Percentiles rank a stretch among this genome's conserved stretches.
Conservation (phyloP, 495 filamentous ascomycete species). For the Podospora appendiculata region DNA sequence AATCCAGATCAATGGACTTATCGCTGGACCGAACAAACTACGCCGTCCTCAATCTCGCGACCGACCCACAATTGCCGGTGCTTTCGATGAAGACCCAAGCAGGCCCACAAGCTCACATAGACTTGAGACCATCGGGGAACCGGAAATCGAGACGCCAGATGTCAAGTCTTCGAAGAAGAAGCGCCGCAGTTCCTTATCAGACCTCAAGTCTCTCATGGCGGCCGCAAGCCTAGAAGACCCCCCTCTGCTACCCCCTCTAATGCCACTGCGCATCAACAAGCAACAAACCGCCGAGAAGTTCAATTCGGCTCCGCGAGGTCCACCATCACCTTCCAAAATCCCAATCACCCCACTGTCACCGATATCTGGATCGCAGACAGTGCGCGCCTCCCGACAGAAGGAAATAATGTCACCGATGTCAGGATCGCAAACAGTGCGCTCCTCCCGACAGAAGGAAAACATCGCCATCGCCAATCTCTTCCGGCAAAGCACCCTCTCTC, state of each 20-base stretch:
- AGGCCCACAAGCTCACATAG: conserved; percentile 40
- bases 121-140: conserved; percentile 43
- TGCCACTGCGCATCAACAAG: conserved; percentile 42
- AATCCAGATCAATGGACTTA: conserved; percentile 31
- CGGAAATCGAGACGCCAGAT: conserved; percentile 31
- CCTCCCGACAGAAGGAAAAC: conserved; percentile 37
- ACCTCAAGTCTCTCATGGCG: conserved; percentile 60
- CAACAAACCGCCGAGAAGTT: conserved; percentile 54
- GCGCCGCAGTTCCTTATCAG: conserved; percentile 84
- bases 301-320: conserved; percentile 31
- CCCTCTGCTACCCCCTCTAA: conserved; percentile 11
- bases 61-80: conserved; percentile 52
- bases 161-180: conserved; percentile 57
- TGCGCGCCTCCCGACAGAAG: conserved; percentile 31
- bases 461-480: conserved; percentile 11
- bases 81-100: conserved; percentile 45
- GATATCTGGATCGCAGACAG: not conserved
- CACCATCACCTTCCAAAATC: conserved; percentile 32
- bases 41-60: conserved; percentile 63
- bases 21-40: conserved; percentile 35
- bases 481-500: conserved; percentile 2
- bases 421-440: not conserved
- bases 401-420: no score
- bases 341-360: conserved; percentile 32
- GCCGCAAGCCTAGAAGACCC: conserved; percentile 36